phyloP scores from a whole-genome alignment of 2,329 filamentous ascomycete species.

The Aureobasidium sp. region DNA sequence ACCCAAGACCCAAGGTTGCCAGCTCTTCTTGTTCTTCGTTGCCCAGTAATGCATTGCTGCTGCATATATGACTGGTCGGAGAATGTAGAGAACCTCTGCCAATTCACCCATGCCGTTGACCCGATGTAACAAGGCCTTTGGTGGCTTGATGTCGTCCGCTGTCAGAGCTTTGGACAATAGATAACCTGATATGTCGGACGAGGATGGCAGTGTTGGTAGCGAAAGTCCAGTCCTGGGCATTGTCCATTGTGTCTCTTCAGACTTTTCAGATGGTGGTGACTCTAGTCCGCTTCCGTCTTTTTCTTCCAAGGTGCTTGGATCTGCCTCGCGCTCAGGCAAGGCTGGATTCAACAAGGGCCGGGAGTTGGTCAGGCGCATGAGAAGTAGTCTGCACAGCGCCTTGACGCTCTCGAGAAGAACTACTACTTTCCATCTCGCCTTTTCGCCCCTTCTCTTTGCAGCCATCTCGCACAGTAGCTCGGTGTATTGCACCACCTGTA shows the following conservation, averaged over 20 bases:
- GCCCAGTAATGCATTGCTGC: slow-evolving; percentile 67
- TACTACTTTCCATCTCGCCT: slow-evolving; percentile 75
- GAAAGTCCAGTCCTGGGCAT: slow-evolving; percentile 93
- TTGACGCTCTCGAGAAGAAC: slow-evolving; percentile 80
- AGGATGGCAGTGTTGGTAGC: slow-evolving; percentile 72
- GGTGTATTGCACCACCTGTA: slow-evolving; percentile 90
- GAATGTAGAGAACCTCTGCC: slow-evolving; percentile 85
- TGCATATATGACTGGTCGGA: slow-evolving; percentile 82
- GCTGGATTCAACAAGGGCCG: slow-evolving; percentile 75
- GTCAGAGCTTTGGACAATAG: slow-evolving; percentile 84
- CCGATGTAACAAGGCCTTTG: slow-evolving; percentile 74
- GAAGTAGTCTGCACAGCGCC: slow-evolving; percentile 69
- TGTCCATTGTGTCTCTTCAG: slow-evolving; percentile 52
- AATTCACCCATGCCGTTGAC: slow-evolving; percentile 65
- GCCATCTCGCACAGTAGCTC: slow-evolving; percentile 97
- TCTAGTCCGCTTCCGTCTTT: slow-evolving; percentile 40
- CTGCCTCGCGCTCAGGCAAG: slow-evolving; percentile 74
- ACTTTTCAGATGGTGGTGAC: slow-evolving; percentile 32
- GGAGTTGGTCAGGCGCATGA: slow-evolving; percentile 75
- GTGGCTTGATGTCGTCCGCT: slow-evolving; percentile 92
- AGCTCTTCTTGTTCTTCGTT: slow-evolving; percentile 68
- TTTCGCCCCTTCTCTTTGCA: slow-evolving; percentile 76
- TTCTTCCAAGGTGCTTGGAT: slow-evolving; percentile 55
- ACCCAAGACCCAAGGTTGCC: slow-evolving; percentile 87
- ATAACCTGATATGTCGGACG: slow-evolving; percentile 76